Conservation (phyloP, 805 yeast species). For the Starmerella vaccinii region DNA sequence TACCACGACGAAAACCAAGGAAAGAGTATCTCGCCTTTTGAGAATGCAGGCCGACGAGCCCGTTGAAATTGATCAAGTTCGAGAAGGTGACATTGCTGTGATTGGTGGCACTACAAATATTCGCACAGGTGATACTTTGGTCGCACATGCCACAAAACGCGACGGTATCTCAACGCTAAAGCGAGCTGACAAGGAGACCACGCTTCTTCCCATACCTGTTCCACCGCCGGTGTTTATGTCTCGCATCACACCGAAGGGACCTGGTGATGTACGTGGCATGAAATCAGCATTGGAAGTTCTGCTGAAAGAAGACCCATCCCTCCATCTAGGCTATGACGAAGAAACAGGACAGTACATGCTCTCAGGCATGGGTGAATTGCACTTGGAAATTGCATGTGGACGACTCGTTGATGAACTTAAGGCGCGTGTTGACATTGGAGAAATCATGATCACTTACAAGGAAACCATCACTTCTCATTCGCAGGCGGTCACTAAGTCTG, state of each 20-base stretch:
- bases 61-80: constrained; percentile 51
- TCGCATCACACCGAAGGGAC: constrained; percentile 68
- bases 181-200: constrained; percentile 37
- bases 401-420: constrained; percentile 70
- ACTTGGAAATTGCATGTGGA: constrained; percentile 77
- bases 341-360: constrained; percentile 82
- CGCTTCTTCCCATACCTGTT: constrained; percentile 62
- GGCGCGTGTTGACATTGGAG: constrained; percentile 71
- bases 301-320: constrained; percentile 83
- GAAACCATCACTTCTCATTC: constrained; percentile 42
- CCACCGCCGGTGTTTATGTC: constrained; percentile 94
- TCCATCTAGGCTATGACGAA: constrained; percentile 57
- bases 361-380: constrained; percentile 96
- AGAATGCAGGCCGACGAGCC: constrained; percentile 85
- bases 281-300: constrained; percentile 56
- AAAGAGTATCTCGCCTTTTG: constrained; percentile 57
- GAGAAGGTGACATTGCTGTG: constrained; percentile 85
- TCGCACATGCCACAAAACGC: constrained; percentile 48
- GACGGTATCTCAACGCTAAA: constrained; percentile 41
- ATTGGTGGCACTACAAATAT: constrained; percentile 62
- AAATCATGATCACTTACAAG: constrained; percentile 80
- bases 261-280: constrained; percentile 69
- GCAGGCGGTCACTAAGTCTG: neutral
- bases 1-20: constrained; percentile 56
- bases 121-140: constrained; percentile 82